Evolutionary conservation across 345 rosid genomes (phyloP), one percentile per base, ranked within the genome.

Genomic region (Iberis pinnata): DNA sequence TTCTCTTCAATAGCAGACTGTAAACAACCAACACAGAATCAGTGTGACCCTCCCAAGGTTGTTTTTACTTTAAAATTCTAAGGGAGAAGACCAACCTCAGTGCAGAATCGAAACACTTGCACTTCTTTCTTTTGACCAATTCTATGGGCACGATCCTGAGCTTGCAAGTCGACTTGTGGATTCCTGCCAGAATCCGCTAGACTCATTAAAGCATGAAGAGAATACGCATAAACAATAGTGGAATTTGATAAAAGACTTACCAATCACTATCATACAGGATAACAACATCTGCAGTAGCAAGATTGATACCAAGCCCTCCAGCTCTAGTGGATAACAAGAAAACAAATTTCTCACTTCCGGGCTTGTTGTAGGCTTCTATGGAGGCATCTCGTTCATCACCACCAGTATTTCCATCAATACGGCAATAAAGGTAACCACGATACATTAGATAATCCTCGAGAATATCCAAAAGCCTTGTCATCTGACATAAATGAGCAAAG

Each of bases 321-420:
- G 97, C 99, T 76, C 99, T 88, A 46, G 99, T 93, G 24, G 99
- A 93, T 70, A 93, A 65, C 79, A 93, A 69, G 77, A 93, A 88
- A 56, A 82, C 93, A 80, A 93, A 93, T 56, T 88, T 93, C 78
- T 93, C 99, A 66, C 99, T 88, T 66, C 95, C 99, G 50, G 99
- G 97, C 77, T 64, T 81, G 69, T 93, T 93, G 53, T 78, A 93
- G 64, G 87, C 78, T 31, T 93, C 99, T 61, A 93, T 93, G 51
- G 99, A 78, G 40, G 99, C 97, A 78, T 93, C 99, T 27, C 99
- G 90, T 67, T 93, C 99, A 40, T 93, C 99, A 64, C 99, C 99
- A 36, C 99, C 97, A 57, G 97, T 93, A 62, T 93, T 93, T 17
- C 99, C 99, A 81, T 93, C 99, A 77, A 93, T 93, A 16, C 97